phyloP scores from a whole-genome alignment of 2,329 filamentous ascomycete genomes.

The Rasamsonia emersonii region DNA sequence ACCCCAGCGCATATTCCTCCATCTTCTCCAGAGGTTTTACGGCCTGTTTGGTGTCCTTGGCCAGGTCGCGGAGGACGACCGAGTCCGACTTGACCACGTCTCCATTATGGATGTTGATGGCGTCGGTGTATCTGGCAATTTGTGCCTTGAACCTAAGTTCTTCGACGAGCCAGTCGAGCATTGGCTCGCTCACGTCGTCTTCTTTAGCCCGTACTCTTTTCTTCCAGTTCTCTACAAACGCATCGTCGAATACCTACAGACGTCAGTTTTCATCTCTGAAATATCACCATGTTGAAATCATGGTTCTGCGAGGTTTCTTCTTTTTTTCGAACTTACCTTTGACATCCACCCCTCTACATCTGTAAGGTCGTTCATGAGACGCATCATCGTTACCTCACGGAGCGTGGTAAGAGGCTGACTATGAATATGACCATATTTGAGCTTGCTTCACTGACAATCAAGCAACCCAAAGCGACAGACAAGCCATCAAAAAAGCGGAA shows the following conservation, averaged over 20 bases:
- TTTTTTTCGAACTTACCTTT: conserved; percentile 22
- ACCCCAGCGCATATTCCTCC: conserved; percentile 46
- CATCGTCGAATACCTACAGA: conserved; percentile 23
- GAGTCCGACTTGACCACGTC: conserved; percentile 48
- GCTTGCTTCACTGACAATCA: no score
- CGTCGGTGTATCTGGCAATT: conserved; percentile 32
- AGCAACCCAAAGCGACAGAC: no score
- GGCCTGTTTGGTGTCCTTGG: conserved; percentile 34
- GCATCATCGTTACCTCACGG: conserved; percentile 32
- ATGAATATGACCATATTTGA: no score
- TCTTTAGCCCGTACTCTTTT: conserved; percentile 14
- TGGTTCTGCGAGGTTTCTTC: no score
- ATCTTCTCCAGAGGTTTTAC: conserved; percentile 44
- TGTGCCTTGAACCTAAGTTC: conserved; percentile 45
- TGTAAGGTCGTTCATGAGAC: conserved; percentile 31
- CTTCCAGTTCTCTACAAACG: conserved; percentile 23
- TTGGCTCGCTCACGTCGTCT: conserved; percentile 23
- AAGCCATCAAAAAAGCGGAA: no score
- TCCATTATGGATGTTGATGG: conserved; percentile 40
- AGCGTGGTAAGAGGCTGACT: conserved; percentile 23
- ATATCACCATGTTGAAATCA: neutral
- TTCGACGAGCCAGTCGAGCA: conserved; percentile 33
- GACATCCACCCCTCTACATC: conserved; percentile 33
- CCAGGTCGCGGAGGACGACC: conserved; percentile 31
- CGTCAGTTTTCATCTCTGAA: neutral